Conservation (phyloP, 139 green algal genomes). For the Bryopsis sp. region DNA sequence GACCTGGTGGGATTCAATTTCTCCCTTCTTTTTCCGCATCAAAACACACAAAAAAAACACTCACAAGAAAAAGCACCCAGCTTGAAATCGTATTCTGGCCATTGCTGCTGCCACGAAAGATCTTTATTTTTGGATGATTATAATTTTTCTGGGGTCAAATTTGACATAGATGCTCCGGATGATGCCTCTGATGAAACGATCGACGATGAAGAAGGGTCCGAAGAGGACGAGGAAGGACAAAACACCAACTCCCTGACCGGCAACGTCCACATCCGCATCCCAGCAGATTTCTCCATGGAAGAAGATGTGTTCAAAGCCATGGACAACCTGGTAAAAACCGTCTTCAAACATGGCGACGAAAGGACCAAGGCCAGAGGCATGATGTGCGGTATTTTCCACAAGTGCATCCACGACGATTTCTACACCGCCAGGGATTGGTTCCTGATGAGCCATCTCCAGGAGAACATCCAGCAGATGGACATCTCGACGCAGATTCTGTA, state of each 20-base stretch:
- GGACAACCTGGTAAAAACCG: slow-evolving; percentile 45
- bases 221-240: slow-evolving; percentile 17
- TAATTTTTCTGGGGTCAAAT: too few species aligned
- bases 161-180: too few species aligned
- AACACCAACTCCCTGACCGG: not conserved
- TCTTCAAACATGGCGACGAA: slow-evolving; percentile 91
- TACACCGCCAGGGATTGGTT: slow-evolving; percentile 85
- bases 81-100: too few species aligned
- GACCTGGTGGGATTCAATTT: too few species aligned
- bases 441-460: slow-evolving; percentile 92
- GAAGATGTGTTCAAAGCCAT: slow-evolving; percentile 49
- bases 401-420: slow-evolving; percentile 85
- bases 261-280: slow-evolving; percentile 28
- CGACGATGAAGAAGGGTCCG: slow-evolving; percentile 20
- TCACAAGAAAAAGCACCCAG: too few species aligned
- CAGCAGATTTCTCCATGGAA: slow-evolving; percentile 59
- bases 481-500: slow-evolving; percentile 86
- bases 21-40: too few species aligned
- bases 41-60: too few species aligned
- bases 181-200: not conserved
- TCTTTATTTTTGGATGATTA: too few species aligned
- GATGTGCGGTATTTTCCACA: slow-evolving; percentile 92
- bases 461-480: slow-evolving; percentile 49
- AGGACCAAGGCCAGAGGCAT: slow-evolving; percentile 93
- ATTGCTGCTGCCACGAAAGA: too few species aligned